Conservation (phyloP, 176 grass and related monocot species). For the Saccharum spontaneum region DNA sequence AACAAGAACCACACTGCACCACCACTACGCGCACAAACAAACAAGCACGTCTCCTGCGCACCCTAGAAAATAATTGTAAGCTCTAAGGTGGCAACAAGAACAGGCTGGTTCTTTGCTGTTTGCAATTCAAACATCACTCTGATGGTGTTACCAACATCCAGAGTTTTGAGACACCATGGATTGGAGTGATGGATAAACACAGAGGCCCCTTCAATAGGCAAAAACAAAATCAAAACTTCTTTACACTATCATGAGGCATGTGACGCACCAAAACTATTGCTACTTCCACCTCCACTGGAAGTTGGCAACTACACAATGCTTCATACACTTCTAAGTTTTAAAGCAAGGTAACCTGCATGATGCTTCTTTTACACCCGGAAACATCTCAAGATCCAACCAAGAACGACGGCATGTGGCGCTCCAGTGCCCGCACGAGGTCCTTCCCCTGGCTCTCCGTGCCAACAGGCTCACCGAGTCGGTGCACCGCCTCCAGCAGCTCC, state of each 20-base stretch:
- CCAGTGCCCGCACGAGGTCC: slow-evolving; percentile 58
- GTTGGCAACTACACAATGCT: background rate
- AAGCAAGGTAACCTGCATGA: background rate
- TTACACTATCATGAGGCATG: background rate
- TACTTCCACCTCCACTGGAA: background rate
- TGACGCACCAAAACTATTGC: background rate
- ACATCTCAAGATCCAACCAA: slow-evolving; percentile 37
- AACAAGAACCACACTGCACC: too few species aligned
- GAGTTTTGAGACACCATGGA: background rate
- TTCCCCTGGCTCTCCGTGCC: slow-evolving; percentile 38
- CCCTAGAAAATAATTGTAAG: background rate
- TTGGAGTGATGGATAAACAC: background rate
- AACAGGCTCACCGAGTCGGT: slow-evolving; percentile 41
- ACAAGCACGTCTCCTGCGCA: background rate
- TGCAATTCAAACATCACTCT: too few species aligned
- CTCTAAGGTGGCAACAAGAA: background rate
- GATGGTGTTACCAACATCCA: background rate
- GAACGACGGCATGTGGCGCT: slow-evolving; percentile 59
- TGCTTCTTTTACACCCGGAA: background rate
- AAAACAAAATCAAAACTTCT: background rate
- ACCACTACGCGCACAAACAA: background rate
- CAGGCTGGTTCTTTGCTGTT: background rate
- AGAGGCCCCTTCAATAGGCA: background rate
- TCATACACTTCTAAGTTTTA: background rate
- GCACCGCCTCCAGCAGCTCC: slow-evolving; percentile 54